Evolutionary conservation across 768 basidiomycete species (phyloP).

Genomic region (Rhizopogon vulgaris): DNA sequence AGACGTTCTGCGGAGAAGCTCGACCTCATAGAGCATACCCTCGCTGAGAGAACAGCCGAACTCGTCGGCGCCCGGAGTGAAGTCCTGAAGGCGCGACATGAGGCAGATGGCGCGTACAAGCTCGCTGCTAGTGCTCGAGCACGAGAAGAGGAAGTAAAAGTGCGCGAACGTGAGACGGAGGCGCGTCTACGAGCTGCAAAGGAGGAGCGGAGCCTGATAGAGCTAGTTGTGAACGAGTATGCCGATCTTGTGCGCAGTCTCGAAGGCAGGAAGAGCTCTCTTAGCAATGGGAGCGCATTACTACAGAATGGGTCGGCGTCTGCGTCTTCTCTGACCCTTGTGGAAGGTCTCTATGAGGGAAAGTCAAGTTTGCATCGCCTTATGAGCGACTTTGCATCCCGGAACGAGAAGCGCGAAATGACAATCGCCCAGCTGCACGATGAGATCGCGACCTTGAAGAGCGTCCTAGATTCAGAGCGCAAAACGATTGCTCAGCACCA

Average conservation of each 20-base stretch:
- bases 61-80: constrained; percentile 39
- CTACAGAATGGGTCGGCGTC: constrained; percentile 10
- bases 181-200: constrained; percentile 40
- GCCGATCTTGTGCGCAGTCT: constrained; percentile 66
- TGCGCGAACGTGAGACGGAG: constrained; percentile 44
- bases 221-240: constrained; percentile 65
- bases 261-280: constrained; percentile 38
- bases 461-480: constrained; percentile 41
- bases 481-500: constrained; percentile 37
- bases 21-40: constrained; percentile 48
- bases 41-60: constrained; percentile 44
- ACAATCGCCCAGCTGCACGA: constrained; percentile 37
- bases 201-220: constrained; percentile 55
- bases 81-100: constrained; percentile 33
- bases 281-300: constrained; percentile 5
- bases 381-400: constrained; percentile 41
- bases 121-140: constrained; percentile 48
- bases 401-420: constrained; percentile 39
- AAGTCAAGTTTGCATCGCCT: constrained; percentile 43
- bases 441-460: constrained; percentile 37
- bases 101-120: constrained; percentile 48
- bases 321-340: constrained; percentile 17
- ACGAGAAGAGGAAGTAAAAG: constrained; percentile 46
- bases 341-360: constrained; percentile 40
- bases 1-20: constrained; percentile 67